A percentile compares a stretch with the other conserved stretches of the same genome.
These are phyloP conservation scores for Erodium maritimum DNA, from an alignment of 345 rosid genomes.

Conservation along the genomic window DNA sequence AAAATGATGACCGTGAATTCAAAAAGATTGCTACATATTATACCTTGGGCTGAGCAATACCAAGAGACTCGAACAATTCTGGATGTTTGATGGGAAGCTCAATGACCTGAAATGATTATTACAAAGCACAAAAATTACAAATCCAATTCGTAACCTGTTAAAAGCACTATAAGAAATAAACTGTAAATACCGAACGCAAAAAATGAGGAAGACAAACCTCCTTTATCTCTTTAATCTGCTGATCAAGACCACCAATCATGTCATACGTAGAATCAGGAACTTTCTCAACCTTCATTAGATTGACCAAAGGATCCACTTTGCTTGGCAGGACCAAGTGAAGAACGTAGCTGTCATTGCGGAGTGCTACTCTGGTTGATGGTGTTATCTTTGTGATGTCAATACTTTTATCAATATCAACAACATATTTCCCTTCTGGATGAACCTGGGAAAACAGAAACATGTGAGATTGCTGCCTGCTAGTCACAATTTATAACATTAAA, in stretches of 20 bases:
- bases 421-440: slow-evolving; percentile 99
- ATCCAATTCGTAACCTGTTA: not conserved
- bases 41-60: slow-evolving; percentile 99
- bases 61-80: slow-evolving; percentile 91
- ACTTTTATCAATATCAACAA: slow-evolving; percentile 85
- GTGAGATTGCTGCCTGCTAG: not conserved
- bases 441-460: slow-evolving; percentile 37
- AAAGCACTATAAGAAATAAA: not conserved
- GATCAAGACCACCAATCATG: slow-evolving; percentile 99
- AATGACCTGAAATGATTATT: slow-evolving; percentile 52
- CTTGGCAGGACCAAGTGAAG: slow-evolving; percentile 87
- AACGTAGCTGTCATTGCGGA: slow-evolving; percentile 95
- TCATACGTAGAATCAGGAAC: slow-evolving; percentile 99
- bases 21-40: not conserved
- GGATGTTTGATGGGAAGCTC: slow-evolving; percentile 99
- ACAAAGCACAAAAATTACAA: slow-evolving; percentile 2
- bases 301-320: slow-evolving; percentile 94
- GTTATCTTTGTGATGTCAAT: slow-evolving; percentile 90
- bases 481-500: not conserved
- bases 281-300: slow-evolving; percentile 98
- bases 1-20: not conserved
- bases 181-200: not conserved
- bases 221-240: slow-evolving; percentile 93
- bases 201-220: slow-evolving; percentile 35
- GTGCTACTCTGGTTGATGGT: slow-evolving; percentile 94